Evolutionary conservation across 106 monocot genomes (phyloP).

Genomic region (Cymbidium sinense): DNA sequence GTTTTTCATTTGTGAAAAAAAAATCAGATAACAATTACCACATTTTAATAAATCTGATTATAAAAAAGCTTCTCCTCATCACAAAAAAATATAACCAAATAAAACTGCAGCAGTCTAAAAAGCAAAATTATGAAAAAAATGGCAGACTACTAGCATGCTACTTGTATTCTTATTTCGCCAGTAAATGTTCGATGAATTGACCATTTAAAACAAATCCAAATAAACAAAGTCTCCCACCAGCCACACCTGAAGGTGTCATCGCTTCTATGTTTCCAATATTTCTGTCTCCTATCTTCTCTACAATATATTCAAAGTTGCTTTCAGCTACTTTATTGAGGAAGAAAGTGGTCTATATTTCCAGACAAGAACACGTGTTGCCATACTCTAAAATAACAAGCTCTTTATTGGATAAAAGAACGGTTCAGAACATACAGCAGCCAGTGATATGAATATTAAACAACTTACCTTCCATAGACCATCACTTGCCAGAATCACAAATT

Average conservation of each 20-base stretch:
- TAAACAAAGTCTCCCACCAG: too few species aligned
- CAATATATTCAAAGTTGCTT: background rate
- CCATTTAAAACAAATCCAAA: too few species aligned
- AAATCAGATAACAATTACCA: background rate
- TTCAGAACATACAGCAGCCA: background rate
- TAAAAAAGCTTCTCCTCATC: background rate
- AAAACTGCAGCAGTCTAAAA: background rate
- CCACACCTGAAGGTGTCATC: too few species aligned
- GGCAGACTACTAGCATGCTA: too few species aligned
- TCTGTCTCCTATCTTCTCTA: background rate
- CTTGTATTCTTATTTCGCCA: too few species aligned
- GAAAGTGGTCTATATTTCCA: background rate
- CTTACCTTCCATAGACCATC: constrained; percentile 57
- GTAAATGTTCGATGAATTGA: too few species aligned
- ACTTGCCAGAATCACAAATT: constrained; percentile 48
- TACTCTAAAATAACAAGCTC: background rate
- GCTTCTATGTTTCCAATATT: too few species aligned
- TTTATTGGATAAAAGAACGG: background rate
- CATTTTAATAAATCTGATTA: background rate
- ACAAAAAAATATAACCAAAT: background rate
- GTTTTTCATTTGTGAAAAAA: too few species aligned
- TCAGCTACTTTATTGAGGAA: background rate
- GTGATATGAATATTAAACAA: background rate
- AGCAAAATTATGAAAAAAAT: background rate
- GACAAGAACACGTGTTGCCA: background rate